Conservation (phyloP, 1,139 yeast genomes). For the Debaryomyces robertsiae region DNA sequence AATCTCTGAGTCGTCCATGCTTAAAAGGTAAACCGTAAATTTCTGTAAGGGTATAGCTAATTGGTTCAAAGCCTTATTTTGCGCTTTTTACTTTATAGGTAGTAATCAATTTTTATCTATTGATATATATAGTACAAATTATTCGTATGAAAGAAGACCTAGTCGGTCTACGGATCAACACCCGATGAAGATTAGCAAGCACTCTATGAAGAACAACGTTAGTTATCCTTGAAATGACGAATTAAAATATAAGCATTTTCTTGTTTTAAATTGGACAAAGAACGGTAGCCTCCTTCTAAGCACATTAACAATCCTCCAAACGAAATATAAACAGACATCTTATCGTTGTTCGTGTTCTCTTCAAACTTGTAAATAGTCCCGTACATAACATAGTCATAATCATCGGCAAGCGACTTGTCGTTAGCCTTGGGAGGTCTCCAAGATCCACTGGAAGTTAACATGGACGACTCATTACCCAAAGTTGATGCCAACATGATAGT, state of each 20-base stretch:
- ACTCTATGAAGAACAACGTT: slow-evolving; percentile 11
- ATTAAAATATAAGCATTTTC: slow-evolving; percentile 90
- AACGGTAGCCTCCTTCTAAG: slow-evolving; percentile 92
- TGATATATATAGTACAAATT: slow-evolving; percentile 8
- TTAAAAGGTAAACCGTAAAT: too few species aligned
- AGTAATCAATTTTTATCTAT: slow-evolving; percentile 5
- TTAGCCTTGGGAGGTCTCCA: slow-evolving; percentile 93
- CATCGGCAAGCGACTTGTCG: slow-evolving; percentile 89
- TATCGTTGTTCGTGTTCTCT: slow-evolving; percentile 73
- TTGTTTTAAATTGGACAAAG: slow-evolving; percentile 85
- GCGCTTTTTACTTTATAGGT: slow-evolving; percentile 6
- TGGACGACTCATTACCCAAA: slow-evolving; percentile 60
- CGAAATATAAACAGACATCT: slow-evolving; percentile 86
- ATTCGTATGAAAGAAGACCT: slow-evolving; percentile 4
- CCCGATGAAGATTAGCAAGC: slow-evolving; percentile 1
- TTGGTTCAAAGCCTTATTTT: slow-evolving; percentile 1
- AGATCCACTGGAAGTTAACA: slow-evolving; percentile 63
- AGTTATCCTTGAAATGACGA: slow-evolving; percentile 63
- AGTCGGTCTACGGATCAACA: slow-evolving; percentile 1
- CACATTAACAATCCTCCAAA: slow-evolving; percentile 95
- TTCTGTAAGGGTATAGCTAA: too few species aligned
- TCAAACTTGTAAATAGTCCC: slow-evolving; percentile 98
- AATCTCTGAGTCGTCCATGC: slow-evolving; percentile 24
- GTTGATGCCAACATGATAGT: slow-evolving; percentile 89
- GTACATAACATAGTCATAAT: slow-evolving; percentile 97